These are phyloP conservation scores for Botrytis fragariae DNA, from an alignment of 2,329 filamentous ascomycete species.

Conservation along the genomic window DNA sequence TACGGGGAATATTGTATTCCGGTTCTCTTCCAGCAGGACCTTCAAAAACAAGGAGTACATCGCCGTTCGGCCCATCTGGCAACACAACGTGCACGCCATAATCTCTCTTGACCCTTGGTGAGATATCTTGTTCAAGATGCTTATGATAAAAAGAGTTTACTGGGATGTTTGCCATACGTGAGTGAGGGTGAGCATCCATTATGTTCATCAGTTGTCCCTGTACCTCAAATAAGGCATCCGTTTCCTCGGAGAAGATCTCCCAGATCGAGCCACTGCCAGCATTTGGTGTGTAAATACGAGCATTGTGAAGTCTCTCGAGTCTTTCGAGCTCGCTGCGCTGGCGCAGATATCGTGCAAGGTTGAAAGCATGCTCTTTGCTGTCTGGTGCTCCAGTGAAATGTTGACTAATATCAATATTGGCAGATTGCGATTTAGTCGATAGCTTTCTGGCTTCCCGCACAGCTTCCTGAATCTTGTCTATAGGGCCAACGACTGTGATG, in stretches of 20 bases:
- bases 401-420: slow-evolving; percentile 76
- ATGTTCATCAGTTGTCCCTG: slow-evolving; percentile 73
- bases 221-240: slow-evolving; percentile 76
- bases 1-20: slow-evolving; percentile 54
- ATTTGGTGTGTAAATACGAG: slow-evolving; percentile 82
- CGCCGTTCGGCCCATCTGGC: slow-evolving; percentile 57
- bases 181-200: slow-evolving; percentile 70
- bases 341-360: slow-evolving; percentile 83
- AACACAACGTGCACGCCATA: slow-evolving; percentile 73
- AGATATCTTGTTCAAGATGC: slow-evolving; percentile 64
- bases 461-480: slow-evolving; percentile 69
- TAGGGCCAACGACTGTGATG: slow-evolving; percentile 79
- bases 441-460: slow-evolving; percentile 84
- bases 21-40: slow-evolving; percentile 51
- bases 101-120: slow-evolving; percentile 61
- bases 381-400: slow-evolving; percentile 75
- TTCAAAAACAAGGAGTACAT: slow-evolving; percentile 72
- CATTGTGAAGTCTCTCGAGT: slow-evolving; percentile 74
- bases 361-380: slow-evolving; percentile 74
- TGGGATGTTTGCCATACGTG: slow-evolving; percentile 62
- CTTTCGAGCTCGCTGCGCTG: slow-evolving; percentile 79
- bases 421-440: slow-evolving; percentile 80
- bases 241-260: slow-evolving; percentile 85
- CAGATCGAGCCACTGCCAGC: slow-evolving; percentile 73
- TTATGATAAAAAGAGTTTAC: slow-evolving; percentile 79